Evolutionary conservation across 306 rosid species (phyloP), one percentile per base, ranked within the genome.

Genomic region (Cotoneaster glaucophyllus): DNA sequence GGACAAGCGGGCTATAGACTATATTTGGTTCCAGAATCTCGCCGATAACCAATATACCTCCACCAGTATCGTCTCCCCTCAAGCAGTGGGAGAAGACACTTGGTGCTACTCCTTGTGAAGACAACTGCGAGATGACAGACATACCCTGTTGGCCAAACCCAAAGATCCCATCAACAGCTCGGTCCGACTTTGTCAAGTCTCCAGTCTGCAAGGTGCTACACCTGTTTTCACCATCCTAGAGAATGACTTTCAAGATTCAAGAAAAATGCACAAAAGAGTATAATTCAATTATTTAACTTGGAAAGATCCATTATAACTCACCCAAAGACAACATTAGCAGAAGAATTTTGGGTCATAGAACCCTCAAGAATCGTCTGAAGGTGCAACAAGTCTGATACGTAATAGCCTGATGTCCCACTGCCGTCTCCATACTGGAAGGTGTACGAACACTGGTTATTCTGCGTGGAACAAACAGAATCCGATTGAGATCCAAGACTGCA

Each of bases 371-470:
- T 83, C 24, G 87, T 72, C 56, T 87, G 77, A 8, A 96, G 85
- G 77, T 88, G 91, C 86, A 96, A 82, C 86, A 85, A 72, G 78
- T 96, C 99, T 0, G 87, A 84, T 56, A 96, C 91, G 6, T 90
- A 92, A 83, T 89, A 96, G 71, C 99, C 99, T 3, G 96, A 85
- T 45, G 99, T 89, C 56, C 98, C 99, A 74, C 99, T 96, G 3
- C 99, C 99, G 81, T 96, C 99, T 71, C 99, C 99, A 66, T 96
- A 96, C 79, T 96, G 97, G 82, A 96, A 96, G 39, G 81, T 78
- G 85, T 92, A 96, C 18, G 85, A 70, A 74, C 99, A 96, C 84
- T 85, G 96, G 75, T 93, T 95, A 82, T 75, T 88, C 87, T 90
- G 84, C 64, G 81, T 69, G 32, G 92, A 83, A 85, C 99, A 92